Base-by-base conservation (phyloP, 1,284 basidiomycete genomes). In the Malassezia equina region DNA sequence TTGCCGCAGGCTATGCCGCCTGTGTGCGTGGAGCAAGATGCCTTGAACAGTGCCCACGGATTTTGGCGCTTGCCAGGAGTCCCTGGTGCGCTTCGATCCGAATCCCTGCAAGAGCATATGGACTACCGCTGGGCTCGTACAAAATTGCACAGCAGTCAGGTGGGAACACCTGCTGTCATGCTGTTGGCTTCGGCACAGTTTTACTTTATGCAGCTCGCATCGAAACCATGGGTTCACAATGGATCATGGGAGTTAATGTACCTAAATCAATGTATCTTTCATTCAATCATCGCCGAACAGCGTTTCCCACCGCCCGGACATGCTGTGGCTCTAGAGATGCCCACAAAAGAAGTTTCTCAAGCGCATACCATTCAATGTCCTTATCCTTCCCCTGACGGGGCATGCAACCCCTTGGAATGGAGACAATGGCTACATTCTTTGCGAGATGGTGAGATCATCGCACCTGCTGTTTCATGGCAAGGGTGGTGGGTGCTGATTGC, bases 161-260 rank as follows among this genome's bases (percentile, higher is more conserved):
- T 71, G 43, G 65, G 61, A 5, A 71, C 67, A 0, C 59, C 64
- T 34, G 7, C 44, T 36, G 48, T 62, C 13, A 56, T 71, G 28
- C 47, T 49, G 28, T 39, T 49, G 32, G 63, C 65, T 31, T 63
- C 61, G 12, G 43, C 64, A 1, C 46, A 61, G 51, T 65, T 71
- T 51, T 55, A 56, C 32, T 32, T 66, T 2, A 19, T 28, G 1
- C 69, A 71, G 60, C 62, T 73, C 11, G 45, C 49, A 24, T 45
- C 52, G 12, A 33, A 54, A 19, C 43, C 57, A 3, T 73, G 69
- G 70, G 51, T 54, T 0, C 51, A 61, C 32, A 50, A 53, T 0
- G 62, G 67, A 4, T 64, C 66, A n/a, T 73, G 70, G 70, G 70
- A 73, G 52, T 58, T 73, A n/a, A 62, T 65, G 47, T 73, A 73